phyloP scores from a whole-genome alignment of 2,329 filamentous ascomycete species.

The Epichloe gansuensis region DNA sequence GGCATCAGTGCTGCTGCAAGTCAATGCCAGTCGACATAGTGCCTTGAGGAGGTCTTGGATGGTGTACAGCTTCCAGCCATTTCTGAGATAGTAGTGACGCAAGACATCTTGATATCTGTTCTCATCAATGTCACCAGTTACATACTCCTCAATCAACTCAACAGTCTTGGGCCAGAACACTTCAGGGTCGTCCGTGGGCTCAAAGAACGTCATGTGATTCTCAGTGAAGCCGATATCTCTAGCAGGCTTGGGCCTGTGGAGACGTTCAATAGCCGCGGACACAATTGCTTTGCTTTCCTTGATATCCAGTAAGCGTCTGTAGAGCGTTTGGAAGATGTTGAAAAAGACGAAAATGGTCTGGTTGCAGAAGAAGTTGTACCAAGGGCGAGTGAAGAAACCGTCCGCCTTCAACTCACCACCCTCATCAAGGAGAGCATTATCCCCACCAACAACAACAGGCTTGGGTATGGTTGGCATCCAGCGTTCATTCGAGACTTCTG shows the following conservation, averaged over 20 bases:
- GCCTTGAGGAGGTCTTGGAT: constrained; percentile 79
- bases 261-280: constrained; percentile 58
- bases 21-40: constrained; percentile 66
- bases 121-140: constrained; percentile 72
- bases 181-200: constrained; percentile 42
- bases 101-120: constrained; percentile 79
- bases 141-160: constrained; percentile 73
- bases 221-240: constrained; percentile 74
- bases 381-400: constrained; percentile 66
- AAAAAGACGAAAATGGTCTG: constrained; percentile 90
- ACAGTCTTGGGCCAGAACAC: constrained; percentile 81
- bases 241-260: constrained; percentile 67
- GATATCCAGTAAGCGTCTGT: constrained; percentile 69
- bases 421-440: constrained; percentile 43
- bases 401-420: constrained; percentile 60
- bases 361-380: constrained; percentile 87
- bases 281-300: constrained; percentile 70
- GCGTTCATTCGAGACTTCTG: constrained; percentile 52
- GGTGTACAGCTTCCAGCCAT: constrained; percentile 87
- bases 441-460: constrained; percentile 38
- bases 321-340: constrained; percentile 83
- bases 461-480: constrained; percentile 52
- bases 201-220: constrained; percentile 69
- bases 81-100: constrained; percentile 80
- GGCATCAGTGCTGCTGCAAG: constrained; percentile 72